Conservation (phyloP, 805 yeast genomes). For the Blastobotrys mokoenaii region DNA sequence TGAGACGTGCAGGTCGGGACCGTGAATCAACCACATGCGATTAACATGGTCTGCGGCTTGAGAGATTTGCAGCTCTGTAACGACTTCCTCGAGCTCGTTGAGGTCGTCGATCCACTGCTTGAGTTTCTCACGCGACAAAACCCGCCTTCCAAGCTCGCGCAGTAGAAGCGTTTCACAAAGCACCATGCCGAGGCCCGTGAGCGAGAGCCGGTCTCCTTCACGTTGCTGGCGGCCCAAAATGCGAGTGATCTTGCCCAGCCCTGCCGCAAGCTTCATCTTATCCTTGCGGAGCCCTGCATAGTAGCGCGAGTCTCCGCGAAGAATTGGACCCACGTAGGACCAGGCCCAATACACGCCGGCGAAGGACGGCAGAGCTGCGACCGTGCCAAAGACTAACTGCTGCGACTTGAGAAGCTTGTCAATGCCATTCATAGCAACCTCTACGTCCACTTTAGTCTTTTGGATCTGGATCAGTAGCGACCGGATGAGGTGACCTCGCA, state of each 20-base stretch:
- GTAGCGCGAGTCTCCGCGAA: slow-evolving; percentile 12
- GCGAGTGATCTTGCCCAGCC: slow-evolving; percentile 53
- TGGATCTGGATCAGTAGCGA: slow-evolving; percentile 86
- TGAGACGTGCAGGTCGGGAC: background rate
- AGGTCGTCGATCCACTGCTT: slow-evolving; percentile 57
- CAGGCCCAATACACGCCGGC: slow-evolving; percentile 38
- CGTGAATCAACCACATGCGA: background rate
- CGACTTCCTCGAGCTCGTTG: slow-evolving; percentile 40
- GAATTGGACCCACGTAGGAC: slow-evolving; percentile 17
- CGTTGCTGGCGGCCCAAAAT: slow-evolving; percentile 30
- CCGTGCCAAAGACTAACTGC: slow-evolving; percentile 86
- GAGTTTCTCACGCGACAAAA: slow-evolving; percentile 43
- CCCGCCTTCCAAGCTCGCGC: slow-evolving; percentile 37
- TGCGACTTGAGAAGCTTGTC: slow-evolving; percentile 76
- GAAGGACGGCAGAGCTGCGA: slow-evolving; percentile 70
- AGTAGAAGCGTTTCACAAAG: slow-evolving; percentile 59
- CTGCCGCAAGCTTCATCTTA: slow-evolving; percentile 31
- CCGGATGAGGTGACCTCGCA: slow-evolving; percentile 66
- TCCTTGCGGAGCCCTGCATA: slow-evolving; percentile 7
- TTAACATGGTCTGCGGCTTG: background rate
- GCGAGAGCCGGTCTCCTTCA: slow-evolving; percentile 16
- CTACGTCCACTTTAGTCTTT: slow-evolving; percentile 92
- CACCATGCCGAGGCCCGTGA: slow-evolving; percentile 47
- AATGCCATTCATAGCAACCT: slow-evolving; percentile 80
- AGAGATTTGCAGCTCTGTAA: background rate